Evolutionary conservation across 306 rosid species (phyloP), one percentile per base, ranked within the genome.

Genomic region (Citrullus colocynthis): DNA sequence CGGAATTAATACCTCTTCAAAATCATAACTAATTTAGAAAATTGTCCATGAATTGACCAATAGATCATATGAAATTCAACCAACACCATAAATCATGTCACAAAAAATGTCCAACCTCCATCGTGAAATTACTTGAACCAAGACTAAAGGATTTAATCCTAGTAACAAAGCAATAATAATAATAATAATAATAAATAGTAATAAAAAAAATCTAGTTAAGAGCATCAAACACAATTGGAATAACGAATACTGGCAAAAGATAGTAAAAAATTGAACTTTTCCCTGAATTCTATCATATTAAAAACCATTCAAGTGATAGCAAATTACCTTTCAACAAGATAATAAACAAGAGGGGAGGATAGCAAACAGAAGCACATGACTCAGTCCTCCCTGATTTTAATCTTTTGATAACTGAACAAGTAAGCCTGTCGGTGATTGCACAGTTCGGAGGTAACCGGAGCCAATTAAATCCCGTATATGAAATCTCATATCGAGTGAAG

Each of bases 391-490:
- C 54, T 73, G 61, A 32, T 15, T 73, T 73, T 77, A 77, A 32
- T 77, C 61, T 77, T 90, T 92, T 14, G 97, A 63, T 67, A 90
- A 83, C 78, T 82, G 90, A 82, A 92, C 89, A 80, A 87, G 80
- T 81, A 95, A 84, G 77, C 99, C 96, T 54, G 88, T 85, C 9
- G 93, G 91, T 72, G 87, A 89, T 67, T 82, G 90, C 83, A 80
- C 84, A 58, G 85, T 88, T 83, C 77, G 84, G 71, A 92, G 91
- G 79, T 86, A 88, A 64, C 97, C 97, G 5, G 97, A 89, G 48
- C 99, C 99, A 74, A 92, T 92, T 83, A 95, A 84, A 87, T 95
- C 97, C 54, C 97, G 91, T 20, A 92, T 90, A 84, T 89, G 97
- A 81, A 95, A 89, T 79, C 96, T 92, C 87, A 88, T 91, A 78